Base-by-base conservation (phyloP, 257 asterid species). In the Solanum habrochaites region DNA sequence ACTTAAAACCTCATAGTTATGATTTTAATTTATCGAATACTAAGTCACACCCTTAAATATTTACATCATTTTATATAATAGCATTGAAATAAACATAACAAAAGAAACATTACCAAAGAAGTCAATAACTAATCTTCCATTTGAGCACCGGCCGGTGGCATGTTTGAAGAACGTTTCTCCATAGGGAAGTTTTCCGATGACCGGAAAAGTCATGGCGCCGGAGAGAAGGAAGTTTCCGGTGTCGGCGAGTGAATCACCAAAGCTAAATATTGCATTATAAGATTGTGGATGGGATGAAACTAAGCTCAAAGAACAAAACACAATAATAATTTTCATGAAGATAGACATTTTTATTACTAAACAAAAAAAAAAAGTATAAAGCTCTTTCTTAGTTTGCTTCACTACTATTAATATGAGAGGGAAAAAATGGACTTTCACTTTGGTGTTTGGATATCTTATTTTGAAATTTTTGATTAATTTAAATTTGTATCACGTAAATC, bases 181-280 rank as follows among this genome's bases (percentile, higher is more conserved):
- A 15, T 93, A 94, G 1, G 98, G 98, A 20, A 92, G 92, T 8
- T 89, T 32, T 10, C 94, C 95, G 52, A 93, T 95, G 89, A 92
- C 98, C 25, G 97, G 97, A 83, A 91, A 91, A 23, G 93, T 87
- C 72, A 95, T 60, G 72, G 98, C 93, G 1, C 95, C 93, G n/a
- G 96, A 92, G 60, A 47, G 92, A 66, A 95, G 93, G 86, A 94
- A 91, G 52, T 95, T 95, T 21, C 98, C 98, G 6, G 98, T 93
- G 45, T 94, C 98, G 32, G 98, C 92, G 1, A 92, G 94, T 2
- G 98, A 95, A 83, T 95, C 96, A 2, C 98, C 98, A 37, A 95
- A 95, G 91, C 98, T 94, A 91, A 92, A 93, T 78, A 93, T 93
- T 31, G 96, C 92, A 88, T 93, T 90, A 82, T 95, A 95, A 1